phyloP scores from a whole-genome alignment of 257 asterid species.

The Fraxinus cuspidata region DNA sequence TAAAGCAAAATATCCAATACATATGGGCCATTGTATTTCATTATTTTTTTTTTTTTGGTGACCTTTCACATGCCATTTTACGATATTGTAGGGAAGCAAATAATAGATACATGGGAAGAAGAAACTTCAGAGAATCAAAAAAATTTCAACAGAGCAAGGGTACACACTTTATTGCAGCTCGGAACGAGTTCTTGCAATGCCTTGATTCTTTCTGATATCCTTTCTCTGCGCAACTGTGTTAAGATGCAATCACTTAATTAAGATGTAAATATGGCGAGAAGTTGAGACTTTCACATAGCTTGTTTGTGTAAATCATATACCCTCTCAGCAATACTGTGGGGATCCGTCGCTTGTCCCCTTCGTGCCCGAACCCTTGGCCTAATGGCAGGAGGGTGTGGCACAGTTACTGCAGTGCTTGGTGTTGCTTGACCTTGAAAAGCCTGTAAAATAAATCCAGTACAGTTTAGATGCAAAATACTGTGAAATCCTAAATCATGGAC shows the following conservation, averaged over 20 bases:
- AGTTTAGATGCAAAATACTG: neutral
- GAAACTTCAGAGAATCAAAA: neutral
- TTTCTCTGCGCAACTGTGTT: slow-evolving; percentile 76
- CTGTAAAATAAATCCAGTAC: slow-evolving; percentile 37
- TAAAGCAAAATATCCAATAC: neutral
- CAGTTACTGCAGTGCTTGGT: slow-evolving; percentile 56
- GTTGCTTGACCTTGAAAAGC: slow-evolving; percentile 75
- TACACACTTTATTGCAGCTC: slow-evolving; percentile 82
- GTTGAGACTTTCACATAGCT: slow-evolving; percentile 1
- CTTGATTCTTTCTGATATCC: slow-evolving; percentile 86
- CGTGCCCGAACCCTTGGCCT: slow-evolving; percentile 88
- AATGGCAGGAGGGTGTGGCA: slow-evolving; percentile 69
- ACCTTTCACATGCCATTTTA: neutral
- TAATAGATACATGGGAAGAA: neutral
- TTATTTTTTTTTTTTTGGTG: neutral
- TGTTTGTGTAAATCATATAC: slow-evolving; percentile 32
- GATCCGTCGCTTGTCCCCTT: slow-evolving; percentile 94
- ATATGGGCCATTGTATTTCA: neutral
- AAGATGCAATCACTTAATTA: slow-evolving; percentile 25
- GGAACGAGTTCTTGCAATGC: slow-evolving; percentile 95
- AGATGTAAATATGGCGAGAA: neutral
- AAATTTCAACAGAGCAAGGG: slow-evolving; percentile 5
- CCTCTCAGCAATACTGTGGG: slow-evolving; percentile 92
- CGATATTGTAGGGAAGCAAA: neutral
- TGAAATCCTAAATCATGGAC: neutral